Conservation (phyloP, 345 rosid genomes). For the Eucalyptus brandiana region DNA sequence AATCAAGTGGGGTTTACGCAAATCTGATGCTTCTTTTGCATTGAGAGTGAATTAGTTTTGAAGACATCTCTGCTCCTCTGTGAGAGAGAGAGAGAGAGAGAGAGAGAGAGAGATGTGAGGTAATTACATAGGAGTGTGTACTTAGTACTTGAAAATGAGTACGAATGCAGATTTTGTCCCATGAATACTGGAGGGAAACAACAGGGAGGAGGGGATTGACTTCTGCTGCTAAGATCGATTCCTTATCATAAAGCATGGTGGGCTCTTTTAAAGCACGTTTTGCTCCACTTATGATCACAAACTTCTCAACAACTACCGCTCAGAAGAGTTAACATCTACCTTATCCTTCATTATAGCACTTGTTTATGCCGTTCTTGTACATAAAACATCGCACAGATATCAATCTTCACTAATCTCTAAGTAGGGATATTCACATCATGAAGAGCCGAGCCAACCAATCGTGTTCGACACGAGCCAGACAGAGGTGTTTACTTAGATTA, state of each 20-base stretch:
- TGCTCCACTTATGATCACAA: neutral
- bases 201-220: neutral
- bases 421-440: neutral
- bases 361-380: neutral
- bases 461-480: neutral
- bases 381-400: neutral
- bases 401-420: neutral
- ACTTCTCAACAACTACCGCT: neutral
- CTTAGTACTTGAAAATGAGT: neutral
- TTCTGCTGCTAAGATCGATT: neutral
- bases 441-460: neutral
- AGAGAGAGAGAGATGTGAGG: neutral
- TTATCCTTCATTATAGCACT: neutral
- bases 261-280: neutral
- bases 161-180: neutral
- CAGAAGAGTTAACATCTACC: neutral
- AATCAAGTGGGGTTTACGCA: conserved; percentile 50
- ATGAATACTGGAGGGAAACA: neutral
- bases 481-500: neutral
- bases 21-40: conserved; percentile 40
- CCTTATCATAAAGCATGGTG: neutral
- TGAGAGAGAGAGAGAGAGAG: neutral
- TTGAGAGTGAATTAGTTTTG: conserved; percentile 27
- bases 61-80: conserved; percentile 20
- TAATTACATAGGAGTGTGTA: neutral